Conservation (phyloP, 164 flowering plant genomes). For the Liquidambar formosana region DNA sequence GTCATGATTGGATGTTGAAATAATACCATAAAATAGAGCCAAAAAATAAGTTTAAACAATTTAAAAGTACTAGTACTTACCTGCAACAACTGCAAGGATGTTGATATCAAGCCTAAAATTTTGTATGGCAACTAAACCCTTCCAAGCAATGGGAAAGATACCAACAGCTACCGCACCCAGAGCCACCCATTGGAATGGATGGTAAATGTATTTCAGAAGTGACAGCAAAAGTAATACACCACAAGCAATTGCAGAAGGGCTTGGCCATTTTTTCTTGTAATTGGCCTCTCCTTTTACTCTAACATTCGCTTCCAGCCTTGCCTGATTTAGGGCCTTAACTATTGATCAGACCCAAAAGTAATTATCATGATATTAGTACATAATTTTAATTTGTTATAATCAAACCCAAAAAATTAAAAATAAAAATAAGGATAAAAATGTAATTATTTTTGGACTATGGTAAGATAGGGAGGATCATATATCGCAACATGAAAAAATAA, state of each 20-base stretch:
- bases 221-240: conserved; percentile 59
- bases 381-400: too few relatives aligned
- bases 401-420: too few relatives aligned
- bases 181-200: conserved; percentile 70
- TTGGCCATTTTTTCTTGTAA: conserved; percentile 71
- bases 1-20: too few relatives aligned
- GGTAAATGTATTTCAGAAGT: conserved; percentile 46
- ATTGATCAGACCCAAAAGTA: too few relatives aligned
- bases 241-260: conserved; percentile 58
- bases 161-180: conserved; percentile 65
- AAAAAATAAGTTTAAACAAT: too few relatives aligned
- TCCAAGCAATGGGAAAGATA: conserved; percentile 53
- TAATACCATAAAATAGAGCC: too few relatives aligned
- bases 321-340: conserved; percentile 51
- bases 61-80: conserved; percentile 26
- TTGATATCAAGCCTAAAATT: conserved; percentile 65
- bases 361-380: too few relatives aligned
- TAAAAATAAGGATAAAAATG: too few relatives aligned
- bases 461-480: too few relatives aligned
- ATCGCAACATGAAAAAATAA: too few relatives aligned
- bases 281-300: conserved; percentile 45
- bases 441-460: too few relatives aligned
- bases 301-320: conserved; percentile 79
- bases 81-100: conserved; percentile 75
- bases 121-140: conserved; percentile 41